Conservation (phyloP, 768 basidiomycete genomes). For the Boletus sensibilis region DNA sequence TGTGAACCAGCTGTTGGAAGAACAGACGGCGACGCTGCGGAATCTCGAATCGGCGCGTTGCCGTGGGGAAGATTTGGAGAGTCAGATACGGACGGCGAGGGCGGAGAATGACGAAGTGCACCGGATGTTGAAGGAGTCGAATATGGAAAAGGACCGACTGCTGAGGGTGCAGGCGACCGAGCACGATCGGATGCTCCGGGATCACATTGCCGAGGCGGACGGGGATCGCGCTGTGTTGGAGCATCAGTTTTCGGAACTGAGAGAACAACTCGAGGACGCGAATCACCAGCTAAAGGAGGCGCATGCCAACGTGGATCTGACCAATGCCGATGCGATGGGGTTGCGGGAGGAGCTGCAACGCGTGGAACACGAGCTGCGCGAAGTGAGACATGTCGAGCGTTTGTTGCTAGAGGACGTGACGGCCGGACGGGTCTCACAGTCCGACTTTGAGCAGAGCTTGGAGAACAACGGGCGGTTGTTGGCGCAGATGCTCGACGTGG, state of each 20-base stretch:
- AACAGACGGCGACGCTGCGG: conserved; percentile 69
- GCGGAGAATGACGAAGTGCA: conserved; percentile 68
- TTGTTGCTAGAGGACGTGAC: conserved; percentile 73
- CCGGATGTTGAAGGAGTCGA: conserved; percentile 63
- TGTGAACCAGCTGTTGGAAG: conserved; percentile 64
- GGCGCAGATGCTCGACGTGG: conserved; percentile 80
- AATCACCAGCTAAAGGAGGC: conserved; percentile 65
- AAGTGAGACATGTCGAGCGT: conserved; percentile 63
- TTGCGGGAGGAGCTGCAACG: conserved; percentile 73
- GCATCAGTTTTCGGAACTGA: conserved; percentile 77
- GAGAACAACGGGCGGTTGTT: conserved; percentile 68
- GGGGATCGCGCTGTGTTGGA: conserved; percentile 92
- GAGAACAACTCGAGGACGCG: conserved; percentile 57
- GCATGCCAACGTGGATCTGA: conserved; percentile 57
- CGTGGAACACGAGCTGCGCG: conserved; percentile 66
- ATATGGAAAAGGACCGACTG: conserved; percentile 76
- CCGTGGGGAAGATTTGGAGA: conserved; percentile 72
- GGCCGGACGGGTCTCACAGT: conserved; percentile 64
- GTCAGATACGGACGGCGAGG: conserved; percentile 67
- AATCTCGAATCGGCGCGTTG: conserved; percentile 74
- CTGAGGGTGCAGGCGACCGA: conserved; percentile 70
- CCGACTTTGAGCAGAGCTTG: conserved; percentile 62
- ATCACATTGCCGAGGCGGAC: conserved; percentile 90
- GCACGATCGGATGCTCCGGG: conserved; percentile 67
- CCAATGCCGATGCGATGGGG: conserved; percentile 64